These are phyloP conservation scores for Stagonosporopsis vannaccii DNA, from an alignment of 2,329 filamentous ascomycete species.

Conservation along the genomic window DNA sequence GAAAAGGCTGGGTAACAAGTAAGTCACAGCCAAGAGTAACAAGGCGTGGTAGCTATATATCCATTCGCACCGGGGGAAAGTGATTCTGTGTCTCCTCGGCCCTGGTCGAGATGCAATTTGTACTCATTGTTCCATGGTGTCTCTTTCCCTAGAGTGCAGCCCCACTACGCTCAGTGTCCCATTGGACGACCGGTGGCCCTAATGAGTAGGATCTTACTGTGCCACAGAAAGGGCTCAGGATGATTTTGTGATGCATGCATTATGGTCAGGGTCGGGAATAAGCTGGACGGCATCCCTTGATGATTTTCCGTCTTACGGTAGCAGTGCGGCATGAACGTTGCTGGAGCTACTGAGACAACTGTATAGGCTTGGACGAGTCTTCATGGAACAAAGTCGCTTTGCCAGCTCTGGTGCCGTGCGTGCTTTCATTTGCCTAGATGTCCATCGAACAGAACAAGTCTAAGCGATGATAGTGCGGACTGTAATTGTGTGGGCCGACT, in stretches of 20 bases:
- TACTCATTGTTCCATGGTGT: background rate
- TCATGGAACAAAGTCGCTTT: background rate
- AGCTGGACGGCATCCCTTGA: too few relatives aligned
- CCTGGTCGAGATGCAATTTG: too few relatives aligned
- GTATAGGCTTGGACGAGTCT: background rate
- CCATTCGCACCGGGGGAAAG: background rate
- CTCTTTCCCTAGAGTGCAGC: background rate
- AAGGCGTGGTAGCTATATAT: background rate
- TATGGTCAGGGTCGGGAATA: too few relatives aligned
- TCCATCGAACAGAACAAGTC: too few relatives aligned
- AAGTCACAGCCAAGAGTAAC: background rate
- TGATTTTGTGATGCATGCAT: too few relatives aligned
- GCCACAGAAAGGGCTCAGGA: background rate
- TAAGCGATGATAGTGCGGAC: background rate
- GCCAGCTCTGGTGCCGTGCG: background rate
- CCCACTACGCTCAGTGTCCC: background rate
- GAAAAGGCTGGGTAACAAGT: too few relatives aligned
- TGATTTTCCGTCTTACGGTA: background rate
- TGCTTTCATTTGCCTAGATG: too few relatives aligned
- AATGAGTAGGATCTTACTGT: background rate
- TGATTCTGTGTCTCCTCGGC: too few relatives aligned
- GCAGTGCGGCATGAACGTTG: too few relatives aligned
- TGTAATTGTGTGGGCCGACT: background rate
- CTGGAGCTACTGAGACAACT: too few relatives aligned
- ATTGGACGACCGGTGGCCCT: conserved; percentile 4